Base-by-base conservation (phyloP, 2,329 filamentous ascomycete species). In the Neobulgaria alba region DNA sequence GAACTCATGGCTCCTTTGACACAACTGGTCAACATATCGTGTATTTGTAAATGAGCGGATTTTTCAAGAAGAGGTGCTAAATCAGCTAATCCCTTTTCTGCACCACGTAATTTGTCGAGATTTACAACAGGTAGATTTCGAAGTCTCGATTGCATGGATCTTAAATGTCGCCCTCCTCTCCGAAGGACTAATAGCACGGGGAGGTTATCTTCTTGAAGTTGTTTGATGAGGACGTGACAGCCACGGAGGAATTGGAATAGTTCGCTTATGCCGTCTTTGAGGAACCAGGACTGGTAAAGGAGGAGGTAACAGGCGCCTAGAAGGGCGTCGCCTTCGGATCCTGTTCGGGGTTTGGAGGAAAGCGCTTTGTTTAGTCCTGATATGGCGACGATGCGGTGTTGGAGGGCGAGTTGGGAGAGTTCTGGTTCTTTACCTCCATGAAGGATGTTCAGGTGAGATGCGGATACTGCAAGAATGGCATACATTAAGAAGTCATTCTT, bases 401-500 rank as follows among this genome's bases (percentile, higher is more conserved):
- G 65, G 62, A 84, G 74, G 31, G 79, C 79, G 20, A 72, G 68
- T 2, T 45, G 20, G 9, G 23, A 32, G 3, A 52, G 36, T 9
- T 46, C 39, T 10, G 35, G 36, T 7, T 7, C 12, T 7, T 7
- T 7, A 26, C 7, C 12, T 10, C 46, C 48, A 10, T 70, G 64
- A 10, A 70, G 59, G 14, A 83, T 68, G 44, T 67, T 67, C 3
- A 85, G 67, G 48, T 84, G 76, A 0, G 79, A 83, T 21, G 81
- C 82, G 1, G 80, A 69, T 45, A 82, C 69, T 10, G 78, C 79
- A 0, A 83, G 68, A 37, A 85, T 78, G 3, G 79, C 77, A 56
- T 85, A 80, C 73, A 85, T 82, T 8, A 83, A 67, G 44, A 77
- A 82, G 41, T 80, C 75, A 49, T 81, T 71, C 71, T 79, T 42